Evolutionary conservation across 768 basidiomycete species (phyloP).

Genomic region (Auriscalpium orientale): DNA sequence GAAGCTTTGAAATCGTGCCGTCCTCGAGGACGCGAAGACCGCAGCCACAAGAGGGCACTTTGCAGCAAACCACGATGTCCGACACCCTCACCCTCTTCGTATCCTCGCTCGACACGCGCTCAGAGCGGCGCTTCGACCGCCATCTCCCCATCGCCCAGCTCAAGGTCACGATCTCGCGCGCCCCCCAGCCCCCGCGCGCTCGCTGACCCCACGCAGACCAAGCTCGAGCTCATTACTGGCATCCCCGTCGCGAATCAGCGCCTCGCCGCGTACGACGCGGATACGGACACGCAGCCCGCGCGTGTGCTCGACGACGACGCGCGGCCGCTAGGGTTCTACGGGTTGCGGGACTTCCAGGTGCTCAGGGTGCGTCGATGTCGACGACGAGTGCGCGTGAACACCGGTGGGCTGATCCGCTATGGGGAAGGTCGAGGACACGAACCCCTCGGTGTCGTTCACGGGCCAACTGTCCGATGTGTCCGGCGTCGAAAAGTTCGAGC

Average conservation of each 20-base stretch:
- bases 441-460: slow-evolving; percentile 68
- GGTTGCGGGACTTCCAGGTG: slow-evolving; percentile 68
- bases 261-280: slow-evolving; percentile 55
- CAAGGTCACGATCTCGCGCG: slow-evolving; percentile 47
- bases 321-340: slow-evolving; percentile 67
- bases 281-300: slow-evolving; percentile 42
- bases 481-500: slow-evolving; percentile 88
- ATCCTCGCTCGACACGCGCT: slow-evolving; percentile 80
- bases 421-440: slow-evolving; percentile 59
- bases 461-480: slow-evolving; percentile 83
- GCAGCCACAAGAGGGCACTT: too few species aligned
- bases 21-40: too few species aligned
- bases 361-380: slow-evolving; percentile 51
- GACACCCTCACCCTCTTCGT: slow-evolving; percentile 64
- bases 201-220: slow-evolving; percentile 25
- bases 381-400: neutral
- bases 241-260: slow-evolving; percentile 68
- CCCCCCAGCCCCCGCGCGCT: neutral
- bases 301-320: slow-evolving; percentile 57
- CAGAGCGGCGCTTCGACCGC: slow-evolving; percentile 79
- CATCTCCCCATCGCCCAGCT: slow-evolving; percentile 68
- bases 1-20: too few species aligned
- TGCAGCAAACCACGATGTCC: slow-evolving; percentile 26
- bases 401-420: neutral
- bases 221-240: slow-evolving; percentile 89